Evolutionary conservation across 2,329 filamentous ascomycete species (phyloP).

Genomic region (Chaetomium olivaceum): DNA sequence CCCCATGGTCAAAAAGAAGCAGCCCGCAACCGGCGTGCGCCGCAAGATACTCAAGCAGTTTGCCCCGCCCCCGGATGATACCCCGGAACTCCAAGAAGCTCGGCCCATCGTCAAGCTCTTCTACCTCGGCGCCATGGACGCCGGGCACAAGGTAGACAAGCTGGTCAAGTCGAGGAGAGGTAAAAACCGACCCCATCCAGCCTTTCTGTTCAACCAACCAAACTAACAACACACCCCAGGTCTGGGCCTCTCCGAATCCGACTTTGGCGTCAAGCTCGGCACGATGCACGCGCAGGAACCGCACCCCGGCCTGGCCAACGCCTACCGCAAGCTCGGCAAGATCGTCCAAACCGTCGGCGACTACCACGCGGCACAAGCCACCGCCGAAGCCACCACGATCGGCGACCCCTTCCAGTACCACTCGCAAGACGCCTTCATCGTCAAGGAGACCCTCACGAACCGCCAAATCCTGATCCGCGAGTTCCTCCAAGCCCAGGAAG

Average conservation of each 20-base stretch:
- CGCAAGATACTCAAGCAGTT: constrained; percentile 98
- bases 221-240: constrained; percentile 51
- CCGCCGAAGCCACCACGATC: constrained; percentile 90
- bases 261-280: constrained; percentile 87
- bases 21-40: constrained; percentile 92
- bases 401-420: constrained; percentile 94
- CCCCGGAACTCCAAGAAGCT: constrained; percentile 86
- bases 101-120: constrained; percentile 92
- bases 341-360: constrained; percentile 92
- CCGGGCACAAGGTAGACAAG: constrained; percentile 94
- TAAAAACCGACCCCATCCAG: constrained; percentile 46
- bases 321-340: constrained; percentile 93
- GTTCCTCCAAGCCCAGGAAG: constrained; percentile 85
- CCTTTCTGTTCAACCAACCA: constrained; percentile 35
- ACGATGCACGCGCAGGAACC: constrained; percentile 87
- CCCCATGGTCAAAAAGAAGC: constrained; percentile 91
- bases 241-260: constrained; percentile 86
- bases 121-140: constrained; percentile 92
- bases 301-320: constrained; percentile 81
- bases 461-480: constrained; percentile 95
- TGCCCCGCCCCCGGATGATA: constrained; percentile 94
- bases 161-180: constrained; percentile 90
- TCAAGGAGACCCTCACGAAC: constrained; percentile 97
- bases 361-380: constrained; percentile 94
- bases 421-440: constrained; percentile 92